Percentiles rank a stretch among this genome's conserved stretches.
phyloP scores from a whole-genome alignment of 306 rosid genomes.

The Crotalaria pallida region DNA sequence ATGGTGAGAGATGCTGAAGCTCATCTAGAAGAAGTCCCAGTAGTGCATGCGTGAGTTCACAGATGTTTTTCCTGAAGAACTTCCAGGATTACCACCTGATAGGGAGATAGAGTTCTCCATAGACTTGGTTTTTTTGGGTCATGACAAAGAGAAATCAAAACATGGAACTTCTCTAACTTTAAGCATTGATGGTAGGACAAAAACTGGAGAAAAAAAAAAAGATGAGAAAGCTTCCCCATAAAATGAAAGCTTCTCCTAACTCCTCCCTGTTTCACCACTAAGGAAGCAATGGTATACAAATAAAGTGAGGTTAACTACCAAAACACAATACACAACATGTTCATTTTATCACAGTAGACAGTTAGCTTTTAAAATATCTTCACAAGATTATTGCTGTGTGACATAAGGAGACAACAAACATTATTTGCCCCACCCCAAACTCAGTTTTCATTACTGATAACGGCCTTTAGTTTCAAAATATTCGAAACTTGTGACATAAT shows the following conservation, averaged over 20 bases:
- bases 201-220: background rate
- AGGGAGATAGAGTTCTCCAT: no score
- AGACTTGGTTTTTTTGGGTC: no score
- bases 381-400: background rate
- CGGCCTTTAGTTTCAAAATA: background rate
- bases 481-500: background rate
- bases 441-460: background rate
- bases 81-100: no score
- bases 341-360: background rate
- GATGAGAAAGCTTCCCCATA: background rate
- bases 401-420: background rate
- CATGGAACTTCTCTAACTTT: background rate
- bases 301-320: background rate
- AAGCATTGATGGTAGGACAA: background rate
- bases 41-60: no score
- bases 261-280: background rate
- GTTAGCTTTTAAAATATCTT: background rate
- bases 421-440: background rate
- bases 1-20: no score
- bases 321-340: background rate
- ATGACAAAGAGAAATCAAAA: background rate
- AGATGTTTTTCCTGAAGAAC: no score
- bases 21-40: no score
- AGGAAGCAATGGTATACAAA: background rate
- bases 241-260: background rate